Conservation (phyloP, 768 basidiomycete species). For the Lepiota subincarnata region DNA sequence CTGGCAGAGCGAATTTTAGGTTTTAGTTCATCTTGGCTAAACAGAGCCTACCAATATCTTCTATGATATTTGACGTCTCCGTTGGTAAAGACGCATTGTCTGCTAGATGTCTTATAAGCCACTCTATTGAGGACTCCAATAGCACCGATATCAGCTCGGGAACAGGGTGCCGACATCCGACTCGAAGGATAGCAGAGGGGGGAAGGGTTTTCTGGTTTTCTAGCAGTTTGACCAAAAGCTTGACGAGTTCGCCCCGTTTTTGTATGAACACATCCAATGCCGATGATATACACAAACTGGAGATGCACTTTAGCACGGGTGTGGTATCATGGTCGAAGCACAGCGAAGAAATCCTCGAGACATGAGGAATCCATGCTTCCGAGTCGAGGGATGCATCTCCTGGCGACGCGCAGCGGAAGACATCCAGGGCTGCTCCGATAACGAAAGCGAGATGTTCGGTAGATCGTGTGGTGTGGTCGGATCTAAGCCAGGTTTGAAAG, state of each 20-base stretch:
- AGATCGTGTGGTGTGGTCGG: slow-evolving; percentile 22
- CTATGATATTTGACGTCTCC: not conserved
- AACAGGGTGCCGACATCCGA: not conserved
- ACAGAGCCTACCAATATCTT: slow-evolving; percentile 5
- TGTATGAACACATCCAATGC: not conserved
- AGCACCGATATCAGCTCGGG: not conserved
- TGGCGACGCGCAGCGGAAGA: slow-evolving; percentile 9
- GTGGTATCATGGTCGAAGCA: not conserved
- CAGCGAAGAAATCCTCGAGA: slow-evolving; percentile 17
- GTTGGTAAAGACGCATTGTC: not conserved
- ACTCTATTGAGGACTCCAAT: slow-evolving; percentile 3
- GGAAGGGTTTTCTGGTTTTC: not conserved
- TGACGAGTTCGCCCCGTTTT: not conserved
- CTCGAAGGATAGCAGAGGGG: not conserved
- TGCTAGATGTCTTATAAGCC: slow-evolving; percentile 3
- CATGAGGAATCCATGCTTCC: slow-evolving; percentile 26
- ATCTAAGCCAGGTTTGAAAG: slow-evolving; percentile 39
- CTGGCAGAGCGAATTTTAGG: slow-evolving; percentile 19
- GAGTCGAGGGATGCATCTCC: slow-evolving; percentile 12
- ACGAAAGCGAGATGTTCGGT: slow-evolving; percentile 32
- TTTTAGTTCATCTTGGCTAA: slow-evolving; percentile 5
- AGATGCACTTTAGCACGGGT: not conserved
- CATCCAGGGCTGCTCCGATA: slow-evolving; percentile 46
- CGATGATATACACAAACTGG: not conserved
- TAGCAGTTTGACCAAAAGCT: not conserved